A percentile compares a stretch with the other conserved stretches of the same genome.
phyloP scores from a whole-genome alignment of 2,329 filamentous ascomycete genomes.

The Diaporthe vaccinii region DNA sequence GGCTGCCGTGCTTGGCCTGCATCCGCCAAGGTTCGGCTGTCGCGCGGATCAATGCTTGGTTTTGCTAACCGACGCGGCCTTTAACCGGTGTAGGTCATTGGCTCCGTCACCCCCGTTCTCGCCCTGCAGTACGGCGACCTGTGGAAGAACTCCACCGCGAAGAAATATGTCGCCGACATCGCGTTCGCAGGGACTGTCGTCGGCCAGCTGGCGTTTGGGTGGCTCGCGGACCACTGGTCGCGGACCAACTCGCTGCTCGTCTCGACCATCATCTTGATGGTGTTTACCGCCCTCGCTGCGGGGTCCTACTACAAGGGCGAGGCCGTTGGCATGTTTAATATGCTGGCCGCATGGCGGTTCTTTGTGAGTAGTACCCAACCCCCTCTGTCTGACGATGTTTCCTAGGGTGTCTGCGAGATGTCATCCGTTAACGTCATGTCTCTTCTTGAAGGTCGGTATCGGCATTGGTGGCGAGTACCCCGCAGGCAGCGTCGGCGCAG shows the following conservation, averaged over 20 bases:
- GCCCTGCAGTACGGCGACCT: slow-evolving; percentile 74
- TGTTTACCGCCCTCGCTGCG: slow-evolving; percentile 85
- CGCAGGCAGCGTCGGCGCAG: slow-evolving; percentile 85
- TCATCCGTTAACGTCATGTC: slow-evolving; percentile 9
- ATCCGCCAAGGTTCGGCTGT: slow-evolving; percentile 23
- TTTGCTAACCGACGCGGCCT: not conserved
- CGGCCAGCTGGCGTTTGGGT: slow-evolving; percentile 85
- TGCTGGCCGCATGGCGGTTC: slow-evolving; percentile 85
- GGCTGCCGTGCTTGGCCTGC: slow-evolving; percentile 24
- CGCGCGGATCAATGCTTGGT: not conserved
- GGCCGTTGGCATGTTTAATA: slow-evolving; percentile 30
- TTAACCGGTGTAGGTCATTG: slow-evolving; percentile 75
- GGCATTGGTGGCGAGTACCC: slow-evolving; percentile 87
- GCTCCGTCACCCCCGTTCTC: slow-evolving; percentile 86
- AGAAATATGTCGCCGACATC: slow-evolving; percentile 78
- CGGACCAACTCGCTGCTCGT: slow-evolving; percentile 84
- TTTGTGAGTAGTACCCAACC: slow-evolving; percentile 64
- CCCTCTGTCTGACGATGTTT: not conserved
- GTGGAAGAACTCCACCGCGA: slow-evolving; percentile 78
- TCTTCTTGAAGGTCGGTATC: slow-evolving; percentile 65
- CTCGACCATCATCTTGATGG: slow-evolving; percentile 85
- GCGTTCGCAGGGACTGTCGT: slow-evolving; percentile 89
- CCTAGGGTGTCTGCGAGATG: not conserved
- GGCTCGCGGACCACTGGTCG: slow-evolving; percentile 85
- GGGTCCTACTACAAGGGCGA: slow-evolving; percentile 79